phyloP scores from a whole-genome alignment of 1,284 basidiomycete genomes.

The Porogramme epimiltina region DNA sequence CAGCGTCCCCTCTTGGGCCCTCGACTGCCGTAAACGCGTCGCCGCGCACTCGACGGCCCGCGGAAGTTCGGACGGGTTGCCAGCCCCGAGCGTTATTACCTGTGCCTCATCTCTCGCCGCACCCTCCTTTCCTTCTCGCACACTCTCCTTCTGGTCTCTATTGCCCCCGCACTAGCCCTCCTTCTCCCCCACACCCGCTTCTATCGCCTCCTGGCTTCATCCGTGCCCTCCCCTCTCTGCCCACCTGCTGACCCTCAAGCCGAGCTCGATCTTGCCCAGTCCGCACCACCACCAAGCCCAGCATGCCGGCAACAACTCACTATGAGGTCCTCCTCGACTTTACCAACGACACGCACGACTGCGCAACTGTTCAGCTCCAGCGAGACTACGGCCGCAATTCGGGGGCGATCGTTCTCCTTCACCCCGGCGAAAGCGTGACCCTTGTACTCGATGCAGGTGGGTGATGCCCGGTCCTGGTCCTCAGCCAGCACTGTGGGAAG shows the following conservation, averaged over 20 bases:
- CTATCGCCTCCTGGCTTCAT: slow-evolving; percentile 20
- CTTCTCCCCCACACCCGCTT: slow-evolving; percentile 22
- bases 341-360: slow-evolving; percentile 67
- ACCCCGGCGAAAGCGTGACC: slow-evolving; percentile 63
- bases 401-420: slow-evolving; percentile 56
- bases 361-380: slow-evolving; percentile 63
- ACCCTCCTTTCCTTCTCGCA: slow-evolving; percentile 33
- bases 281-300: neutral
- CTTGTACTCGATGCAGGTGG: slow-evolving; percentile 64
- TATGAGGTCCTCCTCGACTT: slow-evolving; percentile 71
- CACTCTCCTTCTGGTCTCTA: slow-evolving; percentile 29
- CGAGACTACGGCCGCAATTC: slow-evolving; percentile 62
- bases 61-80: slow-evolving; percentile 33
- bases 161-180: slow-evolving; percentile 26
- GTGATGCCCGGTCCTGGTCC: slow-evolving; percentile 1
- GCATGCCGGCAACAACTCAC: slow-evolving; percentile 51
- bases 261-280: neutral
- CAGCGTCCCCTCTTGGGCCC: slow-evolving; percentile 19
- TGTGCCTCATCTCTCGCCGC: slow-evolving; percentile 31
- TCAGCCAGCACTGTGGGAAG: neutral
- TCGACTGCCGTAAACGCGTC: slow-evolving; percentile 28
- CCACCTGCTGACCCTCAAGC: slow-evolving; percentile 13
- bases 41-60: slow-evolving; percentile 25
- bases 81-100: slow-evolving; percentile 26
- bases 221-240: slow-evolving; percentile 12